Evolutionary conservation across 1,139 yeast genomes (phyloP), one percentile per base, ranked within the genome.

Genomic region (Debaryomyces psychrophilus): DNA sequence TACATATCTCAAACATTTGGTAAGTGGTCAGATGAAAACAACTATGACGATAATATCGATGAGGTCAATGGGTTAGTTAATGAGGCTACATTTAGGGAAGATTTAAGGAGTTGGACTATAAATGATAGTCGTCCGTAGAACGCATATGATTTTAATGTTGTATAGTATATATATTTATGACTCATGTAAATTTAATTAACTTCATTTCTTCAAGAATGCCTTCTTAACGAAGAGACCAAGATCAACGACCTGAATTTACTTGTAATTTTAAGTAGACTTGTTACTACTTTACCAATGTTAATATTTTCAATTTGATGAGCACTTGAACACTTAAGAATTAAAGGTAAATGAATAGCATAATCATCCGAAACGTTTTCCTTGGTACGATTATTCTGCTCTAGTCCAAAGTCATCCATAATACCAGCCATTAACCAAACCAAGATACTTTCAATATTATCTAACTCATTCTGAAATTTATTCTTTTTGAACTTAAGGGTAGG

Each of bases 61-160:
- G 81, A 80, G 47, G 55, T 79, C 31, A 79, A 79, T 49, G 78
- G 76, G 2, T 62, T 69, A 44, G 63, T 76, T 17, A 69, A 65
- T 48, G 82, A 77, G 53, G 52, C 61, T 14, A 65, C 60, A 37
- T 64, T 67, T 41, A 64, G 82, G 46, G 71, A 69, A 6, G 77
- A 77, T 50, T 64, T 77, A 53, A 64, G 59, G 49, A 76, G 82
- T 53, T 79, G 83, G 83, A 57, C 59, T 9, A 62, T 68, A 5
- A 49, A 48, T 41, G 47, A 31, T 20, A 31, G 23, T 28, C 20
- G 28, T 26, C 18, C 18, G 17, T 15, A 22, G 15, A 20, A 14
- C 18, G 12, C 18, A 8, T 8, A 5, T 15, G 11, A 20, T 17
- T 37, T 27, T 12, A 35, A 8, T 20, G 28, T 33, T 18, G 9